Conservation (phyloP, 495 filamentous ascomycete genomes). For the Xylaria longipes region DNA sequence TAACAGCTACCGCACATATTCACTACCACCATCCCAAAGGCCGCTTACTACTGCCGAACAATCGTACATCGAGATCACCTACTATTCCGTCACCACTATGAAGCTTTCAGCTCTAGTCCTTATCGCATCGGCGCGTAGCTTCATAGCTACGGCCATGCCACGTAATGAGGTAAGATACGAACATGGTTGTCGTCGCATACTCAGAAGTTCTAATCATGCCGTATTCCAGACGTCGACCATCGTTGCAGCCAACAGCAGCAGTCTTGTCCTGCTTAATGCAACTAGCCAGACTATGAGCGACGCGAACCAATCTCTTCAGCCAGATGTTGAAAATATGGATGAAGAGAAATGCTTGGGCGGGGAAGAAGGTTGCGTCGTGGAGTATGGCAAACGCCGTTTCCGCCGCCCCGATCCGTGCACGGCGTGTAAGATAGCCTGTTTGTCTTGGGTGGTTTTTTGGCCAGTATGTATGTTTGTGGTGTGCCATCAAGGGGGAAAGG, state of each 20-base stretch:
- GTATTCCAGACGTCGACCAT: conserved; percentile 5
- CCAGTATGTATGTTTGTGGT: neutral
- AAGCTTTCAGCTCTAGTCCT: neutral
- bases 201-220: conserved; percentile 1
- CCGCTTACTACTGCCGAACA: neutral
- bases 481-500: neutral
- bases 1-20: neutral
- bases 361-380: neutral
- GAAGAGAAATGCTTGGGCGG: conserved; percentile 3
- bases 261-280: neutral
- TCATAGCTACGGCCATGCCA: conserved; percentile 8
- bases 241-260: conserved; percentile 5
- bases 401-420: neutral
- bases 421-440: neutral
- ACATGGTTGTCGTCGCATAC: neutral
- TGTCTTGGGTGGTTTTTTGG: neutral
- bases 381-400: neutral
- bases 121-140: neutral
- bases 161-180: conserved; percentile 5
- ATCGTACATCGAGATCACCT: no score
- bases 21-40: neutral
- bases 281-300: neutral
- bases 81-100: neutral
- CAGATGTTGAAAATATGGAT: conserved; percentile 10
- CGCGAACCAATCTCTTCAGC: conserved; percentile 7